A percentile compares a stretch with the other conserved stretches of the same genome.
Evolutionary conservation across 1,139 yeast species (phyloP).

Genomic region (Trichomonascaceae sp.): DNA sequence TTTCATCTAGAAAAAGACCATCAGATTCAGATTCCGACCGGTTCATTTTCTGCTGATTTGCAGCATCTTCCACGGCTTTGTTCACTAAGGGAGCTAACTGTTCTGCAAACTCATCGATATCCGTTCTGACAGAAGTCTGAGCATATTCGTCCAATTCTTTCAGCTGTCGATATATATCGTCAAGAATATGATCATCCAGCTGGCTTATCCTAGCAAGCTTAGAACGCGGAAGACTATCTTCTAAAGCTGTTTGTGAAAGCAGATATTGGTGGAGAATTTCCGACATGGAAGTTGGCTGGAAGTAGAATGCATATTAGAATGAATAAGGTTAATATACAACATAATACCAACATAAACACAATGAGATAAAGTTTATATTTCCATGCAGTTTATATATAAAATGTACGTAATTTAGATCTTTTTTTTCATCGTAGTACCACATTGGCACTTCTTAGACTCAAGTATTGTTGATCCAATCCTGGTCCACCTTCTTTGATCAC

Average conservation of each 20-base stretch:
- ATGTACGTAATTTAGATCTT: background rate
- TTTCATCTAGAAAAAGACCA: background rate
- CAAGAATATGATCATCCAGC: conserved; percentile 8
- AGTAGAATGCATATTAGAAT: background rate
- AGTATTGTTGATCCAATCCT: conserved; percentile 89
- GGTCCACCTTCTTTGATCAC: conserved; percentile 76
- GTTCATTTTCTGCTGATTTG: background rate
- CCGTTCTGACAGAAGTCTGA: conserved; percentile 11
- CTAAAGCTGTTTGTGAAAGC: conserved; percentile 19
- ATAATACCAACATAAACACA: no score
- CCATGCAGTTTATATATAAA: background rate
- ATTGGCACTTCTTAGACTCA: conserved; percentile 82
- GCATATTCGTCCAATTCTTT: conserved; percentile 13
- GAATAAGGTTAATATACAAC: background rate
- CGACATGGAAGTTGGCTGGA: conserved; percentile 2
- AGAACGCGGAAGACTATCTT: conserved; percentile 15
- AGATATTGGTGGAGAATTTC: conserved; percentile 17
- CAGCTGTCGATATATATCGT: conserved; percentile 14
- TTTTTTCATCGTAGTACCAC: conserved; percentile 55
- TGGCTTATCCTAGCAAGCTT: conserved; percentile 6
- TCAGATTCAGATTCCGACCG: background rate
- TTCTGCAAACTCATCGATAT: conserved; percentile 12
- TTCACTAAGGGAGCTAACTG: conserved; percentile 8
- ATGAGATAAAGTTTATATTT: background rate
- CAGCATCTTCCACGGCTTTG: conserved; percentile 4